Evolutionary conservation across 768 basidiomycete species (phyloP), one percentile per base, ranked within the genome.

Genomic region (Cyathus striatus): DNA sequence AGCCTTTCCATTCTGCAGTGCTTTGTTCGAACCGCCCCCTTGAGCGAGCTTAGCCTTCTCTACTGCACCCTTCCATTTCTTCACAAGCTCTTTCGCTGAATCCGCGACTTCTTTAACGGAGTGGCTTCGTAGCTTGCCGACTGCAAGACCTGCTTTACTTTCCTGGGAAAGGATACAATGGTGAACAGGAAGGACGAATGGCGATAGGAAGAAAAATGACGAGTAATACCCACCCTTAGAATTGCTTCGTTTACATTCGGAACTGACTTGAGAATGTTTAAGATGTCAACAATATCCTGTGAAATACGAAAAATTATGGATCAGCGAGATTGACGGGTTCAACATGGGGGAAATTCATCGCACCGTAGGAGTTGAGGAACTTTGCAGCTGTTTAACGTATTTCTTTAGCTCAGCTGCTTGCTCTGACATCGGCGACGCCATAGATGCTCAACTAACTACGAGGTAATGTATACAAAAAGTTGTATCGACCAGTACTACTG

Each of bases 131-230:
- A 94, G 75, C 67, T 94, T 94, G 41, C 91, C 90, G 2, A 96
- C 90, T 0, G 90, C 87, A n/a, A 95, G 66, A 38, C 92, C 92
- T 3, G 84, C 86, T 63, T 87, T 93, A 62, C 90, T 93, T 65
- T 94, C 91, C 92, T 94, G 54, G 22, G 49, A 24, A 40, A 42
- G 51, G 47, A 49, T 36, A 42, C 32, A 45, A 47, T 52, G 57
- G 48, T 42, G 51, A 55, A 61, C 46, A 44, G 51, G 49, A 48
- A 51, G 48, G 33, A n/a, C 39, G 32, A 43, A 45, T 48, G 25
- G 27, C 17, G 38, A 54, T 6, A 36, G 16, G 38, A 42, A 56
- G 60, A 62, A 63, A 59, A 58, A 43, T n/a, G 54, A 63, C 50
- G 56, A 60, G 63, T 53, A 61, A 59, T 56, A 74, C 84, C 54